Evolutionary conservation across 345 rosid genomes (phyloP), one percentile per base, ranked within the genome.

Genomic region (Citrus reticulata): DNA sequence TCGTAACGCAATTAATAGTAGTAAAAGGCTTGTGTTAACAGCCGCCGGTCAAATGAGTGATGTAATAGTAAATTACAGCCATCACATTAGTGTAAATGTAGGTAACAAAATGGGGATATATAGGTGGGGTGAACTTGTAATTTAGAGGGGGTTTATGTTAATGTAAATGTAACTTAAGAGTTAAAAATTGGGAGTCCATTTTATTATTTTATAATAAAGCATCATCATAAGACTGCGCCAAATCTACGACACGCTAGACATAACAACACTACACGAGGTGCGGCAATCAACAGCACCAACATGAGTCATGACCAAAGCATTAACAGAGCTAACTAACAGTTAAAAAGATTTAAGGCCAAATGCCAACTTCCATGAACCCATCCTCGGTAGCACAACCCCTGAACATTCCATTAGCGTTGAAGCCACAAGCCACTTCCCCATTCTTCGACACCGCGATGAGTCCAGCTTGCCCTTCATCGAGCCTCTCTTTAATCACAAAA

Each of bases 391-490:
- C 99, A 30, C 85, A 88, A 9, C 97, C 99, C 83, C 99, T 86
- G 64, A 95, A 95, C 99, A 95, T 92, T 25, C 97, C 99, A 8
- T 84, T 92, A 1, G 83, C 65, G 77, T 95, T 95, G 64, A 92
- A 95, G 79, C 93, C 90, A 78, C 93, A 95, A 42, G 90, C 97
- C 77, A 93, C 98, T 42, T 95, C 98, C 57, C 99, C 99, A 22
- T 86, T 79, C 42, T 76, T 86, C 2, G 99, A 95, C 76, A 95
- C 99, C 0, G 99, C 98, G 4, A 95, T 92, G n/a, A 93, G 76
- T 79, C 99, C 99, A 2, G 98, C 99, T 69, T 82, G 73, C 68
- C 98, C 98, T 19, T 89, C 91, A 54, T 95, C 98, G 0, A 95
- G 90, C 74, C 99, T 79, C 74, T 90, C 90, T 61, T 85, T 90